Evolutionary conservation across 139 green algal species (phyloP).

Genomic region (Closterium sp.): DNA sequence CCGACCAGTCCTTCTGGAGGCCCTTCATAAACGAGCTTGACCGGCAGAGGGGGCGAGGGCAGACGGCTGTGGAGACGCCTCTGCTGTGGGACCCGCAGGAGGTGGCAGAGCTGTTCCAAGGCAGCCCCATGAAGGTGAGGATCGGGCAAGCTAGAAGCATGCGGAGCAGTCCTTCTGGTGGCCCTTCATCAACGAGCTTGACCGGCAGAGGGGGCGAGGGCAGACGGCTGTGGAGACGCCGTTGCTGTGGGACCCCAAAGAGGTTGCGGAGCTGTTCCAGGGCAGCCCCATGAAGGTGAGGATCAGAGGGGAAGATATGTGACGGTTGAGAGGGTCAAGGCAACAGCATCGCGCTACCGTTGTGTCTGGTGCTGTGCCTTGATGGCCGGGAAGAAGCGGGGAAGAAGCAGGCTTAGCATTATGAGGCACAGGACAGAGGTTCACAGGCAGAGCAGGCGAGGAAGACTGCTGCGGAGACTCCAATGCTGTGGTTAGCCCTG

Average conservation of each 20-base stretch:
- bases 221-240: conserved; percentile 73
- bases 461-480: no score
- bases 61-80: conserved; percentile 73
- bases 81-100: conserved; percentile 81
- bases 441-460: no score
- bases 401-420: no score
- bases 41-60: conserved; percentile 44
- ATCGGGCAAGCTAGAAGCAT: not conserved
- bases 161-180: no score
- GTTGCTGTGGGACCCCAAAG: conserved; percentile 76
- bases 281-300: conserved; percentile 74
- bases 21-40: conserved; percentile 89
- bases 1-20: conserved; percentile 70
- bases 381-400: no score
- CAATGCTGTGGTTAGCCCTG: no score
- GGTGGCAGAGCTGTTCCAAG: conserved; percentile 67
- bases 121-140: conserved; percentile 71
- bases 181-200: no score
- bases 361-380: no score
- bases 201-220: conserved; percentile 57
- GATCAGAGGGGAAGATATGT: no score
- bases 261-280: conserved; percentile 69
- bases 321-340: no score
- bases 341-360: no score
- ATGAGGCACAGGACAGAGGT: no score